Base-by-base conservation (phyloP, 495 filamentous ascomycete genomes). In the Penicillium angulare region DNA sequence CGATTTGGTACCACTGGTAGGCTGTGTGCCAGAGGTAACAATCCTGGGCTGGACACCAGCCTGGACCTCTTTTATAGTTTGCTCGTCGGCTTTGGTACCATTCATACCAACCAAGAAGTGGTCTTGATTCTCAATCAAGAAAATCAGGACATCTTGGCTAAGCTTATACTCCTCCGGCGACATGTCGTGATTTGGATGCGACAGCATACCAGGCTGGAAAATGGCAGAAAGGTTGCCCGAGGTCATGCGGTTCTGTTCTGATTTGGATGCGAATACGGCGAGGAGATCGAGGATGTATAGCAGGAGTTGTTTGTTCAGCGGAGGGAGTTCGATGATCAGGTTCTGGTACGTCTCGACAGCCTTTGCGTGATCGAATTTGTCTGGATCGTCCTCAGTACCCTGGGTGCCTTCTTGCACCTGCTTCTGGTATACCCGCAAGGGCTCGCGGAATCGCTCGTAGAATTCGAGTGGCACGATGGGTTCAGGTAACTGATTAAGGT, bases 231-330 rank as follows among this genome's bases (percentile, higher is more conserved):
- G 71, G 63, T 99, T 99, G 54, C 83, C 84, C 26, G 93, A 89
- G 12, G 84, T 95, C 93, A 99, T 99, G 36, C 91, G 84, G 66
- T 99, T 99, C 47, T 90, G 82, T 51, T 99, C 93, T 0, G 92
- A 87, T 72, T 99, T 99, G 47, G 93, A 95, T 12, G 95, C 91
- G 59, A 99, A 99, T 12, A 99, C 93, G 9, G 93, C 95, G 26
- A 99, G 81, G n/a, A 99, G 79, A 69, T 99, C 93, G 24, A 99
- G 80, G 52, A 99, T 95, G 64, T 99, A 99, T 18, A 99, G 81
- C 20, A 99, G 83, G 10, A 99, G 71, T 69, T 99, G 93, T 49
- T 92, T 86, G 66, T 99, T 99, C 18, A 99, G 75, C 3, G 92
- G 87, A 6, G 93, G 93, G 13, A 99, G 77, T 62, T 97, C 89